These are phyloP conservation scores for Aspergillus funiculosus DNA, from an alignment of 495 filamentous ascomycete genomes.

Conservation along the genomic window DNA sequence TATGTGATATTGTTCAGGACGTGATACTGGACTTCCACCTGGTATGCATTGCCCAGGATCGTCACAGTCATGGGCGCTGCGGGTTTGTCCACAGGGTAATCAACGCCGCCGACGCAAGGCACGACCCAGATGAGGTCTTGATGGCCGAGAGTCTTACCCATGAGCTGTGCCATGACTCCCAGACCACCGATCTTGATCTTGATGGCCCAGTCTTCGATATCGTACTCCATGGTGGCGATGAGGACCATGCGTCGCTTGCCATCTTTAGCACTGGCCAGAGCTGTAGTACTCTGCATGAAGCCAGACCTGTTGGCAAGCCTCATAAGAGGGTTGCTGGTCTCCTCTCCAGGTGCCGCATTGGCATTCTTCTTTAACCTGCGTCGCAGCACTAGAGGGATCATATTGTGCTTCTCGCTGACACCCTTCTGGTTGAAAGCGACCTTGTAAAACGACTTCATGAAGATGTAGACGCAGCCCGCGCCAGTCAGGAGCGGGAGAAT, in stretches of 20 bases:
- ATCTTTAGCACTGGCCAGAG: constrained; percentile 34
- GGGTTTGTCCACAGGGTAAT: constrained; percentile 54
- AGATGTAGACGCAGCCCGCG: constrained; percentile 47
- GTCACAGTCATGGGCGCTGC: constrained; percentile 60
- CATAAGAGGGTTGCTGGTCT: constrained; percentile 23
- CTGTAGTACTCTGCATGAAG: constrained; percentile 38
- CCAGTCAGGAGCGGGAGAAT: constrained; percentile 50
- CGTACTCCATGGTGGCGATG: constrained; percentile 67
- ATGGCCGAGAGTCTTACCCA: constrained; percentile 62
- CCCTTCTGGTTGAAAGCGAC: constrained; percentile 66
- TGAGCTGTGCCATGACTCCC: constrained; percentile 64
- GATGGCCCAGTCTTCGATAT: constrained; percentile 65
- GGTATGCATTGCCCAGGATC: constrained; percentile 56
- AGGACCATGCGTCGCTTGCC: constrained; percentile 51
- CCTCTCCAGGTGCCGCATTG: constrained; percentile 9
- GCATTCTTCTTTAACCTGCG: constrained; percentile 22
- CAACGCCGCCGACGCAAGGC: constrained; percentile 60
- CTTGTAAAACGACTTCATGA: constrained; percentile 61
- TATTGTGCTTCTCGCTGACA: constrained; percentile 42
- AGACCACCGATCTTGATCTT: constrained; percentile 70
- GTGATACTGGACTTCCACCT: constrained; percentile 62
- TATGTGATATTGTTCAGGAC: constrained; percentile 62
- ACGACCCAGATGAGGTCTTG: constrained; percentile 69
- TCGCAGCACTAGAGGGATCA: constrained; percentile 29
- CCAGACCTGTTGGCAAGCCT: constrained; percentile 36